Evolutionary conservation across 2,329 filamentous ascomycete species (phyloP).

Genomic region (Phoma sp.): DNA sequence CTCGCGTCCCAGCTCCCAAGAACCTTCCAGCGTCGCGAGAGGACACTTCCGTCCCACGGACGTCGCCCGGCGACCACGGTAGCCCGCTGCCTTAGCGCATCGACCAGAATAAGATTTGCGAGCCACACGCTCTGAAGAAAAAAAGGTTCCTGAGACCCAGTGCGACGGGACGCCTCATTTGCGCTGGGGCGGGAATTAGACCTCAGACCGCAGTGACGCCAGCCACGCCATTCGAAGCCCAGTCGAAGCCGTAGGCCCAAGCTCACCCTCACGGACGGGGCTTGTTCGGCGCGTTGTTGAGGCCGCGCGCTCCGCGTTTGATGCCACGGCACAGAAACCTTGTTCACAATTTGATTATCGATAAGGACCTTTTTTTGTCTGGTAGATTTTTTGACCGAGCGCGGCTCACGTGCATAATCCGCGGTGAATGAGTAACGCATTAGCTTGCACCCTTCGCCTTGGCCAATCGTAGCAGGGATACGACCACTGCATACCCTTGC

Average conservation of each 20-base stretch:
- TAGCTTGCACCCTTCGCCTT: not conserved
- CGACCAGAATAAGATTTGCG: constrained; percentile 7
- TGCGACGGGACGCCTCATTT: constrained; percentile 11
- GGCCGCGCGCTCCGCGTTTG: constrained; percentile 10
- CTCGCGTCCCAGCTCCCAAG: constrained; percentile 5
- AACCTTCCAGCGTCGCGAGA: constrained; percentile 10
- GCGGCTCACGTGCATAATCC: constrained; percentile 8
- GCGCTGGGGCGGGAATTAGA: not conserved
- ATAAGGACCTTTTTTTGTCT: not conserved
- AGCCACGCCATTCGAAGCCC: too few species aligned
- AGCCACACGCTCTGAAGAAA: not conserved
- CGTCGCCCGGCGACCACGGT: constrained; percentile 14
- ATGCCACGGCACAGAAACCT: not conserved
- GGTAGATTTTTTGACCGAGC: not conserved
- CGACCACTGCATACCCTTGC: constrained; percentile 5
- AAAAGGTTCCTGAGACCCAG: constrained; percentile 11
- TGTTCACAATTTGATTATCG: constrained; percentile 1
- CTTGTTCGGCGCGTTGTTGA: not conserved
- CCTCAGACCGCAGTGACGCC: constrained; percentile 8
- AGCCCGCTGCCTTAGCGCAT: constrained; percentile 9
- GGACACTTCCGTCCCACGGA: constrained; percentile 2
- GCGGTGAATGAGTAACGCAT: not conserved
- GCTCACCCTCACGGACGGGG: not conserved
- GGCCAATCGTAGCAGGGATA: constrained; percentile 9
- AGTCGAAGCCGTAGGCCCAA: not conserved